Conservation (phyloP, 306 rosid genomes). For the Pyrus pyrifolia region DNA sequence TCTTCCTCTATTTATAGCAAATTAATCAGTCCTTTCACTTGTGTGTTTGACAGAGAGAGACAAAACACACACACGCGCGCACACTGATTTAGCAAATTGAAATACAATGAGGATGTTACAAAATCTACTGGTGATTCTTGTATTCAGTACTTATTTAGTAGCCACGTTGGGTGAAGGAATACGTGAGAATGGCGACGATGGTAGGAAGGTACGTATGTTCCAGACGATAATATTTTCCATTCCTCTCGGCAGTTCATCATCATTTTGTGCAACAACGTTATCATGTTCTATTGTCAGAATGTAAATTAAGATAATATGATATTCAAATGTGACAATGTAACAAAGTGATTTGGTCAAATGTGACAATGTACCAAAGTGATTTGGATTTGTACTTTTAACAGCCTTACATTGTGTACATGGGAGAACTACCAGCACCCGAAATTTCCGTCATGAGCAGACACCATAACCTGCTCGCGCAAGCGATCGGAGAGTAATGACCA, state of each 20-base stretch:
- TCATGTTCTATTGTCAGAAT: not conserved
- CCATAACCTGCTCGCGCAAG: constrained; percentile 40
- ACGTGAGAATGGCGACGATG: constrained; percentile 35
- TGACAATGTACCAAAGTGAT: not conserved
- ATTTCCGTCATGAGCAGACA: constrained; percentile 34
- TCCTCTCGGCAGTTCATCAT: not conserved
- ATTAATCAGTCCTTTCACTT: not conserved
- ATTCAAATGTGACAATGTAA: not conserved
- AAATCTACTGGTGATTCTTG: constrained; percentile 5
- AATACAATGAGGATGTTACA: constrained; percentile 15
- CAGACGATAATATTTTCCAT: not conserved
- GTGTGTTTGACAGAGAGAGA: not conserved
- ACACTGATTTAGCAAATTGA: not conserved
- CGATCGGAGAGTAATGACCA: constrained; percentile 64
- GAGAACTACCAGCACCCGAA: constrained; percentile 32
- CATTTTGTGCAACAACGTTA: not conserved
- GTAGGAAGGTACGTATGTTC: constrained; percentile 44
- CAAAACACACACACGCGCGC: not conserved
- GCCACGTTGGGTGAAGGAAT: constrained; percentile 28
- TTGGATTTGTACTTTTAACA: constrained; percentile 11
- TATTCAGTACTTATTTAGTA: constrained; percentile 15
- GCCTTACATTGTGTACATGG: constrained; percentile 87
- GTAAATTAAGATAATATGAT: not conserved
- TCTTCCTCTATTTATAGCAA: not conserved
- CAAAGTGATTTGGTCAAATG: not conserved